phyloP scores from a whole-genome alignment of 495 filamentous ascomycete genomes.

The Hyaloscypha finlandica region DNA sequence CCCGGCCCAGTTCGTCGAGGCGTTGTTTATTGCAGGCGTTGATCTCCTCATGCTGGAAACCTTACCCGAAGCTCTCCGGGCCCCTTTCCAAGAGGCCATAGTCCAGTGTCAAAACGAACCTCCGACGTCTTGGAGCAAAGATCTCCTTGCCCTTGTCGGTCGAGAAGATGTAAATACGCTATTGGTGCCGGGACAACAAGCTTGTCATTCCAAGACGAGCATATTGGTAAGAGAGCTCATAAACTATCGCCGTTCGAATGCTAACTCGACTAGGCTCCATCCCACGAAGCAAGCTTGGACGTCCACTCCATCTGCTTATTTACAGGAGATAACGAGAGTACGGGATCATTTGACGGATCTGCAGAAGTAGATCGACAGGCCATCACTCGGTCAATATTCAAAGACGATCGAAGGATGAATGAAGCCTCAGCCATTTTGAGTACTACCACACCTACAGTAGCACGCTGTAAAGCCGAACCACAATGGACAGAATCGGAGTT shows the following conservation, averaged over 20 bases:
- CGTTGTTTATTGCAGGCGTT: slow-evolving; percentile 63
- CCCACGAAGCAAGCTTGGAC: slow-evolving; percentile 69
- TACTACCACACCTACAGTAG: slow-evolving; percentile 71
- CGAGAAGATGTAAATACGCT: slow-evolving; percentile 78
- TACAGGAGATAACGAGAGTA: slow-evolving; percentile 57
- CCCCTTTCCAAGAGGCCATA: slow-evolving; percentile 82
- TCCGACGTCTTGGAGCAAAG: slow-evolving; percentile 70
- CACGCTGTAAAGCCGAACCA: slow-evolving; percentile 71
- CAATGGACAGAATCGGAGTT: slow-evolving; percentile 83
- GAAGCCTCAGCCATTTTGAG: slow-evolving; percentile 81
- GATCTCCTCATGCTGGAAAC: slow-evolving; percentile 66
- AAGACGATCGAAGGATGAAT: slow-evolving; percentile 81
- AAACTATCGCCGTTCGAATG: neutral
- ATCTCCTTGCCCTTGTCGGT: slow-evolving; percentile 72
- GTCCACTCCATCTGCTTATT: slow-evolving; percentile 71
- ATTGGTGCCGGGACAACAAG: slow-evolving; percentile 48
- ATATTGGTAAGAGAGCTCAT: slow-evolving; percentile 35
- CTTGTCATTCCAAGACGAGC: slow-evolving; percentile 38
- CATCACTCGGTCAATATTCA: slow-evolving; percentile 82
- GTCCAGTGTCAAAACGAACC: slow-evolving; percentile 78
- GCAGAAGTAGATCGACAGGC: slow-evolving; percentile 78
- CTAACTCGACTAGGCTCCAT: slow-evolving; percentile 44
- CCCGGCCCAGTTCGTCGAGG: slow-evolving; percentile 54
- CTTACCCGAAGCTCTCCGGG: slow-evolving; percentile 77
- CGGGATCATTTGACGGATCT: slow-evolving; percentile 63